Percentiles rank a stretch among this genome's conserved stretches.
Conservation (phyloP, 2,329 filamentous ascomycete species). For the Aspergillus sp. region DNA sequence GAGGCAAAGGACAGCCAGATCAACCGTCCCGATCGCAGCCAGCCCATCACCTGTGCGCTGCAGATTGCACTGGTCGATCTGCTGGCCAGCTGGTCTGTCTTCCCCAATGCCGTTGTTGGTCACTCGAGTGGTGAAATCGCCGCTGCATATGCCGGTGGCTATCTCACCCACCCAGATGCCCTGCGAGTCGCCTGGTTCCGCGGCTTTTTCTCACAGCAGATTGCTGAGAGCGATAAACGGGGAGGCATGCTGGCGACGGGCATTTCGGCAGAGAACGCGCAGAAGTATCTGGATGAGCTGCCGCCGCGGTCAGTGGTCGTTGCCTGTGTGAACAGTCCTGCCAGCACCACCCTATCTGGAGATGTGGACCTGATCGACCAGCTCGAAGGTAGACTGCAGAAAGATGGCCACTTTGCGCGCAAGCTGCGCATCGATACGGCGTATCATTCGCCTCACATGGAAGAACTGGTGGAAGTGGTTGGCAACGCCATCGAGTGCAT, state of each 20-base stretch:
- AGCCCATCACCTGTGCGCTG: conserved; percentile 25
- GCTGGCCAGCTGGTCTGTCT: conserved; percentile 19
- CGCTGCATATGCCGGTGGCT: conserved; percentile 26
- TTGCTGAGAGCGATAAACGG: conserved; percentile 9
- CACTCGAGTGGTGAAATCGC: conserved; percentile 30
- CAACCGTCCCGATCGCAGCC: conserved; percentile 5
- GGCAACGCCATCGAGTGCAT: conserved; percentile 12
- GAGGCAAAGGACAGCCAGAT: background rate
- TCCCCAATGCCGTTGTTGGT: conserved; percentile 20
- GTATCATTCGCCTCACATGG: conserved; percentile 42
- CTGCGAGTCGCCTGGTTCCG: conserved; percentile 20
- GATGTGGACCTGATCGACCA: conserved; percentile 4
- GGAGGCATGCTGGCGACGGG: conserved; percentile 27
- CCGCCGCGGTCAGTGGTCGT: background rate
- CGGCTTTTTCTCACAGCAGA: conserved; percentile 4
- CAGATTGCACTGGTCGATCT: conserved; percentile 28
- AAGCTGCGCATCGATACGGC: conserved; percentile 30
- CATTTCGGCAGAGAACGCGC: conserved; percentile 5
- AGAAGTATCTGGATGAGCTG: background rate
- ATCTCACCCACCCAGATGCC: conserved; percentile 14
- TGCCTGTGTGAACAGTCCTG: conserved; percentile 4
- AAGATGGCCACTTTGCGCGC: conserved; percentile 4
- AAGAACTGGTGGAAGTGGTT: conserved; percentile 11
- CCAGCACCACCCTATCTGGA: conserved; percentile 5
- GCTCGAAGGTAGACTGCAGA: background rate